Conservation (phyloP, 106 monocot species). For the Iris macrosiphon region DNA sequence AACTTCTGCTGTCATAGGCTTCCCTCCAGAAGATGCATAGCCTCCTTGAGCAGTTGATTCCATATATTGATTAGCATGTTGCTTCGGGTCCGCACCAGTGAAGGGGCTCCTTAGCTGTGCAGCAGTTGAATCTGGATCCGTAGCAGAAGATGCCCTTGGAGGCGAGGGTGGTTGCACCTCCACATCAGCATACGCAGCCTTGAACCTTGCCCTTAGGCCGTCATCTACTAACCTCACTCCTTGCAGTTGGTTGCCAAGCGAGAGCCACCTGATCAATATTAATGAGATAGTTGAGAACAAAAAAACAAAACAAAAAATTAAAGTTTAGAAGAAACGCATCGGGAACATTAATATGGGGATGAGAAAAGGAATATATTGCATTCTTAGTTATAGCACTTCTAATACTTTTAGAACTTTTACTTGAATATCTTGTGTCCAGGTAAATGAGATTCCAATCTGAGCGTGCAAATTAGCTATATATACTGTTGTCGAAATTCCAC, state of each 20-base stretch:
- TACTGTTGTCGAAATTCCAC: too few relatives aligned
- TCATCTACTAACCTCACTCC: conserved; percentile 93
- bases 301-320: too few relatives aligned
- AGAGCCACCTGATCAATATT: conserved; percentile 69
- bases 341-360: too few relatives aligned
- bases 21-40: conserved; percentile 7
- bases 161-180: conserved; percentile 94
- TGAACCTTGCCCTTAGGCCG: conserved; percentile 89
- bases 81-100: conserved; percentile 20
- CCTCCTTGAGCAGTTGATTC: conserved; percentile 6
- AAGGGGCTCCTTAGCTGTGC: conserved; percentile 30
- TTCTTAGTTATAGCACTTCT: too few relatives aligned
- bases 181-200: conserved; percentile 91
- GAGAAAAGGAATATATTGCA: too few relatives aligned
- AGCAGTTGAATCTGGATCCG: conserved; percentile 38
- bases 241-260: conserved; percentile 87
- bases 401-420: too few relatives aligned
- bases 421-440: too few relatives aligned
- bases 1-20: conserved; percentile 5
- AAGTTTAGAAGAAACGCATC: too few relatives aligned
- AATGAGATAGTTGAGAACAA: too few relatives aligned
- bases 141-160: conserved; percentile 30
- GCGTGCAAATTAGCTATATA: too few relatives aligned
- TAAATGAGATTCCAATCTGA: too few relatives aligned
- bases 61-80: conserved; percentile 13